These are phyloP conservation scores for Picea sitchensis DNA, from an alignment of 75 land plant genomes.

Conservation along the genomic window DNA sequence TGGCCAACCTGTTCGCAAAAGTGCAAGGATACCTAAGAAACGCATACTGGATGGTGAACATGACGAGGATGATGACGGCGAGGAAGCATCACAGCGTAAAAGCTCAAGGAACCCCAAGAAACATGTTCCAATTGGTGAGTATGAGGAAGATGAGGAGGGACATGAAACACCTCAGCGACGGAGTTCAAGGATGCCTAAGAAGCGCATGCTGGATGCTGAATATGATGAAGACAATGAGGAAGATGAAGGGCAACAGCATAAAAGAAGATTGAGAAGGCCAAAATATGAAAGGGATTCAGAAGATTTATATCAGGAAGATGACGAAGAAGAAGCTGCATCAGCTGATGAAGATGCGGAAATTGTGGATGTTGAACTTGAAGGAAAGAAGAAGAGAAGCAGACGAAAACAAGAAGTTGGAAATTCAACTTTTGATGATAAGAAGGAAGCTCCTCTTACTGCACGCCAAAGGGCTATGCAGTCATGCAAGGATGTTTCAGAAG, in stretches of 20 bases:
- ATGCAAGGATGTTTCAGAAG: constrained; percentile 48
- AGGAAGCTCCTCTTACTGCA: constrained; percentile 61
- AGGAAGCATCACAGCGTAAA: constrained; percentile 29
- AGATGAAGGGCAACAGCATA: constrained; percentile 16
- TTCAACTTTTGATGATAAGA: constrained; percentile 23
- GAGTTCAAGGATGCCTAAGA: constrained; percentile 26
- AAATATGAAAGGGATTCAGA: constrained; percentile 21
- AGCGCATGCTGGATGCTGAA: constrained; percentile 9
- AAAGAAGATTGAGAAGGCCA: constrained; percentile 24
- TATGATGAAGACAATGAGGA: constrained; percentile 24
- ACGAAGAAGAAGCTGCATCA: constrained; percentile 45
- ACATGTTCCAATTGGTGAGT: constrained; percentile 5
- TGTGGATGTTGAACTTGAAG: constrained; percentile 15
- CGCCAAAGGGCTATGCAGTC: constrained; percentile 77
- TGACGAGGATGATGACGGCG: constrained; percentile 35
- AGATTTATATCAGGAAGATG: constrained; percentile 46
- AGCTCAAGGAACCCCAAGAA: constrained; percentile 37
- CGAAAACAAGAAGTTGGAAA: constrained; percentile 25
- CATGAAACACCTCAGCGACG: constrained; percentile 21
- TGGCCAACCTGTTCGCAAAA: constrained; percentile 14
- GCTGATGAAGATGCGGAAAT: constrained; percentile 25
- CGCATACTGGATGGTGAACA: constrained; percentile 9
- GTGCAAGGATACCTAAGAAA: constrained; percentile 31
- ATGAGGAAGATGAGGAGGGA: constrained; percentile 36
- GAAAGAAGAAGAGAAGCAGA: constrained; percentile 21